These are phyloP conservation scores for Calonectria fujianensis DNA, from an alignment of 2,329 filamentous ascomycete species.

Conservation along the genomic window DNA sequence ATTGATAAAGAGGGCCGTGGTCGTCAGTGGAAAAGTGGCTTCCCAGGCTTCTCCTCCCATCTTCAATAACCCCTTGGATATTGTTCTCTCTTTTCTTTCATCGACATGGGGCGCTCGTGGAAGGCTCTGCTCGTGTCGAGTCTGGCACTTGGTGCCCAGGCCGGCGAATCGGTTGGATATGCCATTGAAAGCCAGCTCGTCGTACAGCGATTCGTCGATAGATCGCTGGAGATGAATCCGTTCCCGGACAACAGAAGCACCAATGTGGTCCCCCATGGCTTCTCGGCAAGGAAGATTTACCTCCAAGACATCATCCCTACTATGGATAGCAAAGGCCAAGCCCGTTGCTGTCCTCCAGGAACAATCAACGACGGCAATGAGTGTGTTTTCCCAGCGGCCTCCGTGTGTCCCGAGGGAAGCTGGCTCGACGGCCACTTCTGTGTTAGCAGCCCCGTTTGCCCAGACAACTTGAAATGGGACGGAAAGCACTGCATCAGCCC, in stretches of 20 bases:
- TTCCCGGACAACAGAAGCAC: not conserved
- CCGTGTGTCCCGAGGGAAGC: not conserved
- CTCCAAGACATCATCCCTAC: not conserved
- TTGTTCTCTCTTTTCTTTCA: not conserved
- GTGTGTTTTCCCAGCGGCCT: conserved; percentile 5
- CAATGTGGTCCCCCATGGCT: not conserved
- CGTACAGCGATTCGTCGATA: not conserved
- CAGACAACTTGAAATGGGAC: not conserved
- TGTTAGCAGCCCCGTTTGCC: not conserved
- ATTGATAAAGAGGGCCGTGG: not conserved
- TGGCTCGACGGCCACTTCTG: not conserved
- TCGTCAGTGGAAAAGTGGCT: not conserved
- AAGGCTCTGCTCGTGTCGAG: conserved; percentile 17
- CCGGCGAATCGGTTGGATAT: not conserved
- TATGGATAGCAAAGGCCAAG: not conserved
- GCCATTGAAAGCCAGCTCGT: no score
- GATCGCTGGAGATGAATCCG: no score
- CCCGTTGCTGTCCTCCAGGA: conserved; percentile 2
- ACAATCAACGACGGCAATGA: conserved; percentile 5
- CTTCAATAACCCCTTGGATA: no score
- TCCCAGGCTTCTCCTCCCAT: not conserved
- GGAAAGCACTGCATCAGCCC: not conserved
- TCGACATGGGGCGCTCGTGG: conserved; percentile 3
- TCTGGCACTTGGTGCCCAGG: not conserved
- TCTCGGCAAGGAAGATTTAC: not conserved